Evolutionary conservation across 441 rosid species (phyloP).

Genomic region (Kokia cookei): DNA sequence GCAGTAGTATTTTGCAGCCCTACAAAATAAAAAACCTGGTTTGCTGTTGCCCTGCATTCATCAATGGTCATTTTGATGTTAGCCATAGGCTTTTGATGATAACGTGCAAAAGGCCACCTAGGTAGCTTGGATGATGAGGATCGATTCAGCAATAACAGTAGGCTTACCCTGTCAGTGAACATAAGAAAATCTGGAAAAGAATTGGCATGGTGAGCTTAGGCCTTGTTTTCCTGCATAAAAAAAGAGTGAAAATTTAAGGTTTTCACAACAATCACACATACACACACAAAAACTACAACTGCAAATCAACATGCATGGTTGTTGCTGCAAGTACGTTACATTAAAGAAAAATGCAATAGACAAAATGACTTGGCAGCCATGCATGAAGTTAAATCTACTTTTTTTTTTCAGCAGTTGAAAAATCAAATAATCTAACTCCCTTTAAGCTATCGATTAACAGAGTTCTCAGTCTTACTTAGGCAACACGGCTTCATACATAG

Average conservation of each 20-base stretch:
- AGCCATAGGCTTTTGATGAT: background rate
- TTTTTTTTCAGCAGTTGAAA: background rate
- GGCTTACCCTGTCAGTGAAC: constrained; percentile 75
- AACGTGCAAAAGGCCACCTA: background rate
- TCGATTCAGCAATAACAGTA: background rate
- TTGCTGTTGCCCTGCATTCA: constrained; percentile 51
- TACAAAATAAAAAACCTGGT: constrained; percentile 72
- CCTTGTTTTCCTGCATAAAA: constrained; percentile 53
- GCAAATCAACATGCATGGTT: no score
- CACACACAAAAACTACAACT: no score
- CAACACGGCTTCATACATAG: background rate
- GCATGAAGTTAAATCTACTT: constrained; percentile 9
- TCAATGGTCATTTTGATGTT: background rate
- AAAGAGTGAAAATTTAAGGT: background rate
- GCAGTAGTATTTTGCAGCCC: constrained; percentile 79
- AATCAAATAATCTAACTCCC: background rate
- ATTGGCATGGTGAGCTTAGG: constrained; percentile 55
- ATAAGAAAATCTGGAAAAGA: constrained; percentile 55
- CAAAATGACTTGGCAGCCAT: constrained; percentile 30
- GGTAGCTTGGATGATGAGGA: background rate
- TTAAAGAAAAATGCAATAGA: background rate
- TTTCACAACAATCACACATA: no score
- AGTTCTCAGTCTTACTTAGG: background rate
- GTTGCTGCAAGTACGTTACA: background rate
- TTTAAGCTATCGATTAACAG: background rate